phyloP scores from a whole-genome alignment of 805 yeast species.

The Yamadazyma sp. region DNA sequence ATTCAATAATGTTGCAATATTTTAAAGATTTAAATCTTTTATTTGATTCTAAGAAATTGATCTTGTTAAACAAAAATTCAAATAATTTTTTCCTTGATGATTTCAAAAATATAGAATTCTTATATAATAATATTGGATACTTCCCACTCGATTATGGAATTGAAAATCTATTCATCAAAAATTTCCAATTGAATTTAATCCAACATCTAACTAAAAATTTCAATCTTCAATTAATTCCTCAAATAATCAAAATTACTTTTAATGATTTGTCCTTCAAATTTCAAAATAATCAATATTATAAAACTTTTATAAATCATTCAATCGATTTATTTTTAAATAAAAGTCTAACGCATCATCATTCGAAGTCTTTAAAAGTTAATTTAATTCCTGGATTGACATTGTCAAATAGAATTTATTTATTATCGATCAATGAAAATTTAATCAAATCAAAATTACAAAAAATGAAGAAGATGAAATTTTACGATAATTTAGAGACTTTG shows the following conservation, averaged over 20 bases:
- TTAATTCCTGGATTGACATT: constrained; percentile 1
- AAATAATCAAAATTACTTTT: not conserved
- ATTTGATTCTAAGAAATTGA: constrained; percentile 11
- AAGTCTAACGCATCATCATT: constrained; percentile 1
- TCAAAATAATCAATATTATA: not conserved
- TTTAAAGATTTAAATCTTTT: constrained; percentile 15
- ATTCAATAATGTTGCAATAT: constrained; percentile 15
- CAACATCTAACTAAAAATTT: not conserved
- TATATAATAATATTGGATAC: constrained; percentile 6
- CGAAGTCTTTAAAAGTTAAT: constrained; percentile 5
- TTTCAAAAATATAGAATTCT: constrained; percentile 5
- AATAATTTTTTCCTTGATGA: constrained; percentile 6
- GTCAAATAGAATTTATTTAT: not conserved
- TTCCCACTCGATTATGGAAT: constrained; percentile 10
- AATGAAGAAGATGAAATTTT: not conserved
- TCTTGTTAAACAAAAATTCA: constrained; percentile 16
- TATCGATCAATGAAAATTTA: constrained; percentile 4
- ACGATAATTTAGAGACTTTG: not conserved
- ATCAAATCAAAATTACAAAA: constrained; percentile 1
- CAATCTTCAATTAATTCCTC: constrained; percentile 5
- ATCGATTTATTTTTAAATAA: constrained; percentile 7
- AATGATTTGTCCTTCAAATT: constrained; percentile 6
- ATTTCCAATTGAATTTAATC: constrained; percentile 2
- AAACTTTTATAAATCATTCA: constrained; percentile 6
- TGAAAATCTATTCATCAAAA: constrained; percentile 1